Percentiles rank a stretch among this genome's conserved stretches.
Evolutionary conservation across 345 rosid species (phyloP).

Genomic region (Acer negundo): DNA sequence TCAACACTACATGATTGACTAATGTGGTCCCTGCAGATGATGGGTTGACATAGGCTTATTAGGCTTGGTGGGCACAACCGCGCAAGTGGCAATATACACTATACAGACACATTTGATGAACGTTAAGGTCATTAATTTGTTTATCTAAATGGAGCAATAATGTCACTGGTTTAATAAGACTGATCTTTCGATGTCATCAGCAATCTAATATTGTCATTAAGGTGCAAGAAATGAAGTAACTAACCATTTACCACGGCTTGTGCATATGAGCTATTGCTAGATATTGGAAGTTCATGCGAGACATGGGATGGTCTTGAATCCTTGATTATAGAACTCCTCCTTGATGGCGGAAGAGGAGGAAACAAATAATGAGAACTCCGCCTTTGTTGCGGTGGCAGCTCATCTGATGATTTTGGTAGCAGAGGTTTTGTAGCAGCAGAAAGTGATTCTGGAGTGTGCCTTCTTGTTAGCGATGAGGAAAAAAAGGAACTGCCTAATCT

Average conservation of each 20-base stretch:
- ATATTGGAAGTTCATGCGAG: conserved; percentile 54
- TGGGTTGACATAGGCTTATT: conserved; percentile 6
- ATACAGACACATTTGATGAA: not conserved
- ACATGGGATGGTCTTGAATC: conserved; percentile 43
- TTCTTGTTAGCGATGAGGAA: conserved; percentile 56
- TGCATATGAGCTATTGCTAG: conserved; percentile 68
- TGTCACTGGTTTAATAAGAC: not conserved
- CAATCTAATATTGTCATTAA: not conserved
- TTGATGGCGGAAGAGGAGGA: conserved; percentile 41
- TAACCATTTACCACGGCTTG: conserved; percentile 88
- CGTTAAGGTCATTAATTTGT: not conserved
- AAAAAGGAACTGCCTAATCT: conserved; percentile 70
- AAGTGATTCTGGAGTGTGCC: conserved; percentile 63
- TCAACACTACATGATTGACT: conserved; percentile 21
- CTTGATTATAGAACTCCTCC: conserved; percentile 36
- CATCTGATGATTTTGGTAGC: conserved; percentile 43
- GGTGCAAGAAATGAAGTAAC: conserved; percentile 16
- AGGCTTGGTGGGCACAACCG: not conserved
- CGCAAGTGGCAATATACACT: not conserved
- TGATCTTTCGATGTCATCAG: not conserved
- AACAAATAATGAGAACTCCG: conserved; percentile 50
- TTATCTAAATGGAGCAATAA: not conserved
- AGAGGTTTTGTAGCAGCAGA: conserved; percentile 57
- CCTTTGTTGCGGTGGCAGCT: conserved; percentile 31
- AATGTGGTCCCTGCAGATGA: conserved; percentile 20